A percentile compares a stretch with the other conserved stretches of the same genome.
These are phyloP conservation scores for Botrytis deweyae DNA, from an alignment of 2,329 filamentous ascomycete genomes.

Conservation along the genomic window DNA sequence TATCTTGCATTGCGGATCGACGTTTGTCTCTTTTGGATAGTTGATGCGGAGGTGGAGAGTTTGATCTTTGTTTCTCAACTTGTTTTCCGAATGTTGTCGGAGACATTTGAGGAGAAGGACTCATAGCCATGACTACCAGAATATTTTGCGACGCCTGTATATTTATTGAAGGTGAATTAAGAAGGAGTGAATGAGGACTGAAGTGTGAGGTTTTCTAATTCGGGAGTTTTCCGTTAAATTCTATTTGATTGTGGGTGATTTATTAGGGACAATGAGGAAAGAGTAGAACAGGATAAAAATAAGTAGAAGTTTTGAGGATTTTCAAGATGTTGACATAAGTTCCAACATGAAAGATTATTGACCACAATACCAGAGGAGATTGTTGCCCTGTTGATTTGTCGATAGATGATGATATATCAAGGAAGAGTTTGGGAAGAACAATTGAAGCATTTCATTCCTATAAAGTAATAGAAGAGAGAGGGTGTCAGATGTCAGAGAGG, in stretches of 20 bases:
- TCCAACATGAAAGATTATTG: not conserved
- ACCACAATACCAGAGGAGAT: not conserved
- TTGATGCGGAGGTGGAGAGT: conserved; percentile 37
- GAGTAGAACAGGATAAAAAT: conserved; percentile 14
- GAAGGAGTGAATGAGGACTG: not conserved
- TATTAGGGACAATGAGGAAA: not conserved
- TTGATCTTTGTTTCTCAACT: conserved; percentile 36
- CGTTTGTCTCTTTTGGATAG: conserved; percentile 86
- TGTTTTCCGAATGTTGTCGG: conserved; percentile 34
- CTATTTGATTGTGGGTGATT: not conserved
- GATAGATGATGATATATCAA: not conserved
- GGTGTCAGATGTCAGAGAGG: not conserved
- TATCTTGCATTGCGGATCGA: conserved; percentile 77
- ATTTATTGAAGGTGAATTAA: not conserved
- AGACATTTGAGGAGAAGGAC: conserved; percentile 37
- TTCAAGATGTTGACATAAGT: conserved; percentile 1
- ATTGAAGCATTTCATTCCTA: not conserved
- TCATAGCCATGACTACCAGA: conserved; percentile 32
- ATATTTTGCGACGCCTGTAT: not conserved
- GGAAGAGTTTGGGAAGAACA: not conserved
- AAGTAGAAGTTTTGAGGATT: conserved; percentile 1
- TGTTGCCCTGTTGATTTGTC: not conserved
- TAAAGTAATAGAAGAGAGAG: not conserved
- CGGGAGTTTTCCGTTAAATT: not conserved
- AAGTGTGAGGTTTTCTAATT: not conserved